A percentile compares a stretch with the other conserved stretches of the same genome.
These are phyloP conservation scores for Magnaporthales sp. DNA, from an alignment of 2,329 filamentous ascomycete species.

Conservation along the genomic window DNA sequence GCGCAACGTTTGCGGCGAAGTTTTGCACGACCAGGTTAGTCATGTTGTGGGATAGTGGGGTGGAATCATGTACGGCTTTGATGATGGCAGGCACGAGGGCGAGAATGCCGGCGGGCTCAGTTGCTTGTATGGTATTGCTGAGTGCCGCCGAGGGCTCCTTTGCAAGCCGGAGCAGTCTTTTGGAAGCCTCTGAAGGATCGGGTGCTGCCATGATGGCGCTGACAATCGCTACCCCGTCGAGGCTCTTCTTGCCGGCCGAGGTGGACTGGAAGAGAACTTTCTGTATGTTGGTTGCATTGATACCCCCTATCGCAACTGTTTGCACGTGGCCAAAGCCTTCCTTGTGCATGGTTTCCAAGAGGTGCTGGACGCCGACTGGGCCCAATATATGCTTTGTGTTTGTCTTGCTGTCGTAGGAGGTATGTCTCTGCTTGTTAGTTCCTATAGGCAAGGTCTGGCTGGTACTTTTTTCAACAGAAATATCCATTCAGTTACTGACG, in stretches of 20 bases:
- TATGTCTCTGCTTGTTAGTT: constrained; percentile 5
- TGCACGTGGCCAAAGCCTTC: constrained; percentile 34
- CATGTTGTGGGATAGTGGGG: constrained; percentile 89
- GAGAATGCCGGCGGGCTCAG: constrained; percentile 14
- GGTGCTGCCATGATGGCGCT: constrained; percentile 74
- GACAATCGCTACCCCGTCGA: constrained; percentile 82
- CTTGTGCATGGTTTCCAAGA: constrained; percentile 50
- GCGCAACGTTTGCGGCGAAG: constrained; percentile 83
- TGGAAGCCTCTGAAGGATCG: constrained; percentile 57
- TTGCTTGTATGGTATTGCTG: constrained; percentile 8
- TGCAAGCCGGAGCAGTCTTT: constrained; percentile 49
- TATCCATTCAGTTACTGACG: constrained; percentile 38
- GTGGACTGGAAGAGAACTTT: constrained; percentile 64
- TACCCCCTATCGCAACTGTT: constrained; percentile 81
- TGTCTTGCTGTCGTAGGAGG: constrained; percentile 52
- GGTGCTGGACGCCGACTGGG: constrained; percentile 58
- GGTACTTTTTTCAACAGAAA: neutral
- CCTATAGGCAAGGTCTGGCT: neutral
- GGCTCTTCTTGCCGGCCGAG: constrained; percentile 36
- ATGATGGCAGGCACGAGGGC: constrained; percentile 36
- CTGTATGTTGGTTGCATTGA: constrained; percentile 69
- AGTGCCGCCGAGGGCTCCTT: constrained; percentile 20
- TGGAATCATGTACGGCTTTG: constrained; percentile 48
- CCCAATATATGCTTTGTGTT: constrained; percentile 80
- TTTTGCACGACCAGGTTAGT: constrained; percentile 95